A percentile compares a stretch with the other conserved stretches of the same genome.
These are phyloP conservation scores for Hypericum perforatum DNA, from an alignment of 345 rosid species.

Conservation along the genomic window DNA sequence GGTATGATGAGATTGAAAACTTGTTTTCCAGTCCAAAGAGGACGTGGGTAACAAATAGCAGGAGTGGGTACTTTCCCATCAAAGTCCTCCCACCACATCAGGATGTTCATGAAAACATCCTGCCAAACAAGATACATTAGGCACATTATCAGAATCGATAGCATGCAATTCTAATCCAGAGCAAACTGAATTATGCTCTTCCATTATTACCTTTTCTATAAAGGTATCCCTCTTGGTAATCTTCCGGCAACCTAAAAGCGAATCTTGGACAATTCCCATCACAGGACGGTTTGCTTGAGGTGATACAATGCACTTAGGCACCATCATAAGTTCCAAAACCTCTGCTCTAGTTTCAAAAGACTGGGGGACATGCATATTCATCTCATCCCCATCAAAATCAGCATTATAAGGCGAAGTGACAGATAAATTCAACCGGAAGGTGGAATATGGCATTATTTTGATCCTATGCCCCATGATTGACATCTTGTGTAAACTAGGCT, in stretches of 20 bases:
- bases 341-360: slow-evolving; percentile 96
- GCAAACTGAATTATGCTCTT: not conserved
- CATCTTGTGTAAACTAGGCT: slow-evolving; percentile 98
- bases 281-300: slow-evolving; percentile 98
- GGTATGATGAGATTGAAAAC: slow-evolving; percentile 96
- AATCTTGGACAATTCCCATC: slow-evolving; percentile 98
- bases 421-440: slow-evolving; percentile 83
- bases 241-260: slow-evolving; percentile 93
- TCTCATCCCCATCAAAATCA: slow-evolving; percentile 99
- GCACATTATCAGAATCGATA: not conserved
- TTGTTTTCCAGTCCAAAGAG: slow-evolving; percentile 99
- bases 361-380: slow-evolving; percentile 99
- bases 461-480: slow-evolving; percentile 97
- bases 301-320: slow-evolving; percentile 93
- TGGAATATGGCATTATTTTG: slow-evolving; percentile 95
- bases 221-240: slow-evolving; percentile 97
- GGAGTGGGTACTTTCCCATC: slow-evolving; percentile 98
- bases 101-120: slow-evolving; percentile 95
- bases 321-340: slow-evolving; percentile 97
- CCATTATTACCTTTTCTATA: slow-evolving; percentile 69
- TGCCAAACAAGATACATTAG: slow-evolving; percentile 16
- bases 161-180: not conserved
- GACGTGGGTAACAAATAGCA: slow-evolving; percentile 84
- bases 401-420: slow-evolving; percentile 98
- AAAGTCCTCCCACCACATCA: slow-evolving; percentile 99